Evolutionary conservation across 2,329 filamentous ascomycete genomes (phyloP), one percentile per base, ranked within the genome.

Genomic region (Monosporascus sp.): DNA sequence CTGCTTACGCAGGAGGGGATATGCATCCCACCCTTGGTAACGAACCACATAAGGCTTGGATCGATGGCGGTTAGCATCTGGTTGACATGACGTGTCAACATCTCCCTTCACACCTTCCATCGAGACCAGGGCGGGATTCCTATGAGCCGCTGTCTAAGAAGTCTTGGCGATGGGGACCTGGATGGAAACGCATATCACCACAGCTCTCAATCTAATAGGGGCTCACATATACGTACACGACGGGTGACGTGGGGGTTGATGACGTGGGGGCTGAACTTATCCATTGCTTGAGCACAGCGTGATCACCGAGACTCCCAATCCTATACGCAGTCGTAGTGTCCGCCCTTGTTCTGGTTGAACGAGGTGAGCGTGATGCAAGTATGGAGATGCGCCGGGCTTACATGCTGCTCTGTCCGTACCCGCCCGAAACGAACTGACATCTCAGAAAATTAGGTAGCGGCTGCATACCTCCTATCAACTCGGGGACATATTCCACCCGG

Each of bases 401-500:
- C 43, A 46, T 24, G 43, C 4, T 46, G 43, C 22, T 15, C 24
- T 46, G 43, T 27, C 7, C 22, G 22, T 27, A 46, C 20, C 43
- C 43, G 22, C 6, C 22, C 43, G 43, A 22, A 24, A 46, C 43
- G 43, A 46, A 46, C 24, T 50, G 49, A 50, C 31, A 50, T 18
- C 49, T 50, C 27, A 60, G 50, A 50, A 53, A 48, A 38, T 35
- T n/a, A 4, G 7, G 9, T n/a, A 31, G 48, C n/a, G 53, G 25
- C 27, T 51, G 43, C 41, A 49, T 27, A 52, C 46, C 27, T 41
- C 37, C 37, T 25, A 27, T 48, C 35, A 47, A 46, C 39, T 37
- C 39, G 47, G 54, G 53, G 53, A 51, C 24, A 55, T 50, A 52
- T 51, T 51, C 57, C 50, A 55, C 35, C 48, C 52, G 49, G 54